These are phyloP conservation scores for Porcisia hertigi DNA, from an alignment of 208 protist genomes.

Conservation along the genomic window DNA sequence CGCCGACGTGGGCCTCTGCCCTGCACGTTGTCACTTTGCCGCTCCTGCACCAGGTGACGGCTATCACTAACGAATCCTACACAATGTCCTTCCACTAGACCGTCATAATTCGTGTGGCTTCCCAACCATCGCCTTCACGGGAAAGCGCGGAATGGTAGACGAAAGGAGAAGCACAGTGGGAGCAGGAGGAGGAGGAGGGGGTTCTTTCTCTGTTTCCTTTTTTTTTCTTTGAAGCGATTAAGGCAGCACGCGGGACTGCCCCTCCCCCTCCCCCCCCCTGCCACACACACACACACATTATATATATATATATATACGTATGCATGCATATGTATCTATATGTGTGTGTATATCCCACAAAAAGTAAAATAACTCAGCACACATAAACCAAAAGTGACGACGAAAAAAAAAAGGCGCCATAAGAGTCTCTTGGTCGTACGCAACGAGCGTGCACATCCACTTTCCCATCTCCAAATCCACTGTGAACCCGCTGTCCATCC, in stretches of 20 bases:
- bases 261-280: too few species aligned
- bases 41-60: slow-evolving; percentile 44
- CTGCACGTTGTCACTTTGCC: slow-evolving; percentile 48
- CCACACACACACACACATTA: neutral
- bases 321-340: neutral
- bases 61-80: slow-evolving; percentile 31
- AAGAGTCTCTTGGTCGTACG: too few species aligned
- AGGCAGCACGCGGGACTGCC: too few species aligned
- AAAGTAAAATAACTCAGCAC: too few species aligned
- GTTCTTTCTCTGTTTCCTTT: too few species aligned
- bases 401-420: too few species aligned
- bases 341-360: too few species aligned
- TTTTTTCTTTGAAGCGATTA: too few species aligned
- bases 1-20: slow-evolving; percentile 25
- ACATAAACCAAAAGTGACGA: too few species aligned
- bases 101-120: neutral
- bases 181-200: neutral
- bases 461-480: too few species aligned
- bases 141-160: neutral
- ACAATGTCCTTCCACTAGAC: slow-evolving; percentile 9
- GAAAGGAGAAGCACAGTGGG: neutral
- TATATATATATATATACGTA: neutral
- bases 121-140: neutral
- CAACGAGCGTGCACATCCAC: too few species aligned
- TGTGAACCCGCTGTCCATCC: too few species aligned